Evolutionary conservation across 2,329 filamentous ascomycete species (phyloP).

Genomic region (Penicillium sp.): DNA sequence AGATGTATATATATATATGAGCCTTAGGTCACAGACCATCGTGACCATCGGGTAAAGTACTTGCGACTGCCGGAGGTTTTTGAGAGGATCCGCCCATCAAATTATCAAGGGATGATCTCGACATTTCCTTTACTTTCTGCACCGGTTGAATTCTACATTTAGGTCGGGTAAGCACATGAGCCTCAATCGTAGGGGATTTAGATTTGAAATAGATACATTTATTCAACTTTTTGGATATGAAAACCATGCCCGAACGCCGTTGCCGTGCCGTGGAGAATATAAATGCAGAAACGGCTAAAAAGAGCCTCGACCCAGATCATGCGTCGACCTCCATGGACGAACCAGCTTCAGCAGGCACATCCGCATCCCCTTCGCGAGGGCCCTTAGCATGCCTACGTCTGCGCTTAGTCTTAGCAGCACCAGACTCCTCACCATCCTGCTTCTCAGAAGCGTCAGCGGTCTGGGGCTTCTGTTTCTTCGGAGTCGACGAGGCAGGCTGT

Average conservation of each 20-base stretch:
- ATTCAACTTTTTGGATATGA: conserved; percentile 20
- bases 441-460: conserved; percentile 19
- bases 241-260: conserved; percentile 33
- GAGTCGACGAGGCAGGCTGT: conserved; percentile 18
- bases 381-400: conserved; percentile 37
- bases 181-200: background rate
- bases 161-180: background rate
- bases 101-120: background rate
- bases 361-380: conserved; percentile 19
- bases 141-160: no score
- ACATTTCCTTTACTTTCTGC: background rate
- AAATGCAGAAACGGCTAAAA: conserved; percentile 9
- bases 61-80: background rate
- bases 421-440: conserved; percentile 23
- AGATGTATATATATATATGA: conserved; percentile 6
- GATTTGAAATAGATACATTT: background rate
- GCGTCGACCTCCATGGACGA: conserved; percentile 20
- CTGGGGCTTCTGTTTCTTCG: conserved; percentile 18
- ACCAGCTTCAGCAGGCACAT: conserved; percentile 12
- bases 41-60: background rate
- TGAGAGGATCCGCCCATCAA: background rate
- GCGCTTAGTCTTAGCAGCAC: conserved; percentile 33
- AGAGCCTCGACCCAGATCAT: conserved; percentile 10
- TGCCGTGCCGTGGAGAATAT: conserved; percentile 28
- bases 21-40: background rate